These are phyloP conservation scores for Xylaria longipes DNA, from an alignment of 495 filamentous ascomycete species.

Conservation along the genomic window DNA sequence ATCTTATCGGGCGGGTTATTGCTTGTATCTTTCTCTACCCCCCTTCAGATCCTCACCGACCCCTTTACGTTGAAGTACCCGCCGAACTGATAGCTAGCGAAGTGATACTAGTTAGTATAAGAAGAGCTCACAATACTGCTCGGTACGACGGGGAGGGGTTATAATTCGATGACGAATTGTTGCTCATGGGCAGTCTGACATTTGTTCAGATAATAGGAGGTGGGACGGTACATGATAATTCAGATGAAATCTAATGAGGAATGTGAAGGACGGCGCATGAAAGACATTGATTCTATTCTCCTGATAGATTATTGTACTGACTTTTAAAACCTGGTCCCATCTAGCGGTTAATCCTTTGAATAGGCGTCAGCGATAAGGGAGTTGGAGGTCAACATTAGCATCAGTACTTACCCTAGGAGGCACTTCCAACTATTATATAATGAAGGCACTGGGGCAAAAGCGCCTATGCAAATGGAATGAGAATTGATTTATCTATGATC, in stretches of 20 bases:
- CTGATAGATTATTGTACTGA: background rate
- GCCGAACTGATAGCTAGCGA: constrained; percentile 9
- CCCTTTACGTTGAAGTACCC: background rate
- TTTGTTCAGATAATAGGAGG: background rate
- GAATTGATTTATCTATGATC: background rate
- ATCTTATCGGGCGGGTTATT: constrained; percentile 35
- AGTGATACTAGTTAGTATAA: constrained; percentile 1
- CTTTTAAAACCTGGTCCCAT: background rate
- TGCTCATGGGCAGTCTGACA: background rate
- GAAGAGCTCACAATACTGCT: background rate
- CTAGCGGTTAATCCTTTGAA: background rate
- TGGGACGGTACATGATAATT: background rate
- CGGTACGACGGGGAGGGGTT: background rate
- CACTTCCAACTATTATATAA: background rate
- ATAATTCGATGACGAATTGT: background rate
- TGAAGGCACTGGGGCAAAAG: background rate
- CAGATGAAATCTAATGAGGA: background rate
- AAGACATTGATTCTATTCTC: background rate
- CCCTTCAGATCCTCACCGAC: background rate
- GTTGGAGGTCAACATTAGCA: background rate
- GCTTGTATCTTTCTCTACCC: constrained; percentile 42
- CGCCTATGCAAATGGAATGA: background rate
- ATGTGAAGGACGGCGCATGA: background rate
- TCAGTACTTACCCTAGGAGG: background rate
- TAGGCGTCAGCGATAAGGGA: background rate